These are phyloP conservation scores for Ascochyta fabae DNA, from an alignment of 2,329 filamentous ascomycete genomes.

Conservation along the genomic window DNA sequence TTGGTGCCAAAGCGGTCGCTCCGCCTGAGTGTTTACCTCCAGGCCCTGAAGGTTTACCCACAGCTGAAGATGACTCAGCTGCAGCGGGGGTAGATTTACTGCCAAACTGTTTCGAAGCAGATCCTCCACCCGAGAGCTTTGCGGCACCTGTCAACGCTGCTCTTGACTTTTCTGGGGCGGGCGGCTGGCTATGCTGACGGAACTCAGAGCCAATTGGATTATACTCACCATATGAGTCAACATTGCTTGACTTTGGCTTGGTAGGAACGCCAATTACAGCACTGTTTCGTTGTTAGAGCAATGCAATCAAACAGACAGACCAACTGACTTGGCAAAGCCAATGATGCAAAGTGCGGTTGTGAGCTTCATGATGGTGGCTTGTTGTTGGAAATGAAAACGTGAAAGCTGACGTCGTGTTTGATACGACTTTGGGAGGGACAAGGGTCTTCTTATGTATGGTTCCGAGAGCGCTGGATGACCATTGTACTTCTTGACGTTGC, in stretches of 20 bases:
- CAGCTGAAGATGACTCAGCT: no score
- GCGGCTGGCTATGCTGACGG: no score
- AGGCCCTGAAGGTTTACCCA: not conserved
- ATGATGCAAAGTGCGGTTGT: conserved; percentile 26
- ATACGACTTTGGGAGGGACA: not conserved
- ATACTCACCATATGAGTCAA: not conserved
- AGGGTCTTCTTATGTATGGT: not conserved
- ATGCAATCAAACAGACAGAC: not conserved
- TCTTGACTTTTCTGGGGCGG: no score
- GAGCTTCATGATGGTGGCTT: conserved; percentile 35
- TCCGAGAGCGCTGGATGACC: not conserved
- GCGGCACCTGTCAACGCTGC: no score
- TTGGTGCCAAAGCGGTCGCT: not conserved
- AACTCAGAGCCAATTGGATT: no score
- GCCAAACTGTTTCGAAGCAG: no score
- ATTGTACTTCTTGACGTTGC: not conserved
- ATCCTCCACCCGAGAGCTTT: no score
- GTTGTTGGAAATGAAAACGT: not conserved
- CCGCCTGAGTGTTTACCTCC: not conserved
- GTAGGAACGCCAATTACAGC: conserved; percentile 1
- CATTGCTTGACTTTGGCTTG: not conserved
- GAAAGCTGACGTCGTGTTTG: conserved; percentile 8
- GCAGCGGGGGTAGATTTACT: no score
- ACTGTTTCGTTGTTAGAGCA: not conserved
- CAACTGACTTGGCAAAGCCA: conserved; percentile 28